These are phyloP conservation scores for Huntiella savannae DNA, from an alignment of 2,329 filamentous ascomycete species.

Conservation along the genomic window DNA sequence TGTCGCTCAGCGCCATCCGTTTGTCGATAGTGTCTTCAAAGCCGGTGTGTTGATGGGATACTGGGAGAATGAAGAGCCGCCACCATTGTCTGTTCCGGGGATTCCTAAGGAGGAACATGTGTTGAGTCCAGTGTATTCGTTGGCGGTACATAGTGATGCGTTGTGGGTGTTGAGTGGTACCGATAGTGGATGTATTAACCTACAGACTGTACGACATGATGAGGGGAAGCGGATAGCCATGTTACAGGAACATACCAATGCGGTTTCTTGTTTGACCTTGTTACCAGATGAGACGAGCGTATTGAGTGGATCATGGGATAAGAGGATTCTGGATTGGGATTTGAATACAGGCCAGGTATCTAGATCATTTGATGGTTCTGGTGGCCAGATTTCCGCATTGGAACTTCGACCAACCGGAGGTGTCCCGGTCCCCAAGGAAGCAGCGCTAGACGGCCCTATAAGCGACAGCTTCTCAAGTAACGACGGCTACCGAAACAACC, in stretches of 20 bases:
- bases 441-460: constrained; percentile 15
- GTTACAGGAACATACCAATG: constrained; percentile 69
- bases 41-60: constrained; percentile 88
- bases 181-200: constrained; percentile 78
- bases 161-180: constrained; percentile 82
- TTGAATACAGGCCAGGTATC: constrained; percentile 65
- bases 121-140: constrained; percentile 81
- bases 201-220: constrained; percentile 84
- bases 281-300: constrained; percentile 72
- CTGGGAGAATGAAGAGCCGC: constrained; percentile 88
- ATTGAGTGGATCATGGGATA: constrained; percentile 91
- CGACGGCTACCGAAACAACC: constrained; percentile 18
- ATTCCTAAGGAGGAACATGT: constrained; percentile 37
- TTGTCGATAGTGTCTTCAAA: constrained; percentile 93
- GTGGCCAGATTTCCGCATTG: constrained; percentile 71
- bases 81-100: constrained; percentile 18
- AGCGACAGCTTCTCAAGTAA: constrained; percentile 63
- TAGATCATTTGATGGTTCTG: constrained; percentile 57
- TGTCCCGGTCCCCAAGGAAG: constrained; percentile 55
- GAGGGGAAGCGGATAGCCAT: constrained; percentile 78
- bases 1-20: constrained; percentile 87
- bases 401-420: constrained; percentile 66
- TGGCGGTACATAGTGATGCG: constrained; percentile 76
- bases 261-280: constrained; percentile 71
- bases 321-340: constrained; percentile 86